Evolutionary conservation across 768 basidiomycete species (phyloP), one percentile per base, ranked within the genome.

Genomic region (Boletus rubropictus): DNA sequence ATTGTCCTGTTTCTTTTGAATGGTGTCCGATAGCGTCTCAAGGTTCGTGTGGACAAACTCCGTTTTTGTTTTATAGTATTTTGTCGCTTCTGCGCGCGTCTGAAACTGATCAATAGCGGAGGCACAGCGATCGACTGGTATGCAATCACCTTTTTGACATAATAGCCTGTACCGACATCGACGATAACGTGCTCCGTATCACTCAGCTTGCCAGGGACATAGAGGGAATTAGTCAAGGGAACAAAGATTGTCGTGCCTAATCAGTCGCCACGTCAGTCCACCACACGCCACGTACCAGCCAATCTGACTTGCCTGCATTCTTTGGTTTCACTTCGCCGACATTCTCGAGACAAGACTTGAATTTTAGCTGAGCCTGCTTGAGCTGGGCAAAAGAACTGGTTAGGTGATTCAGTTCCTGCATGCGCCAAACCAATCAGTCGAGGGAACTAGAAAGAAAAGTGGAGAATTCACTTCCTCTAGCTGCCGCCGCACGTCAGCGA

Each of bases 131-230:
- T 18, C 43, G 24, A 42, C 12, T 46, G 21, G 45, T 72, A 36
- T 3, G 2, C 7, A 8, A 24, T 41, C 39, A 90, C 96, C 78
- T 98, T 99, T 69, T 89, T 83, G 15, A 98, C 88, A 56, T 85
- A 97, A 67, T 97, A 99, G 0, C 96, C 95, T 0, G 95, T 98
- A 1, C 96, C 96, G 22, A 98, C 77, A 63, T 99, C 96, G 32
- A 98, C 81, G 52, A 98, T 84, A 39, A 99, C 94, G 56, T 90
- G 79, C 37, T 92, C 86, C 1, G 79, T 66, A 60, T 96, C 87
- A 34, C 73, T 75, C 39, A 98, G 74, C 68, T 84, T 91, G 17
- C 94, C 96, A 2, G 95, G 93, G 21, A 98, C 87, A 61, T 97
- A 98, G 2, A 99, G 77, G 1, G 94, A 97, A 65, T 88, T 90